These are phyloP conservation scores for Sporisorium exsertum DNA, from an alignment of 1,284 basidiomycete species.

Conservation along the genomic window DNA sequence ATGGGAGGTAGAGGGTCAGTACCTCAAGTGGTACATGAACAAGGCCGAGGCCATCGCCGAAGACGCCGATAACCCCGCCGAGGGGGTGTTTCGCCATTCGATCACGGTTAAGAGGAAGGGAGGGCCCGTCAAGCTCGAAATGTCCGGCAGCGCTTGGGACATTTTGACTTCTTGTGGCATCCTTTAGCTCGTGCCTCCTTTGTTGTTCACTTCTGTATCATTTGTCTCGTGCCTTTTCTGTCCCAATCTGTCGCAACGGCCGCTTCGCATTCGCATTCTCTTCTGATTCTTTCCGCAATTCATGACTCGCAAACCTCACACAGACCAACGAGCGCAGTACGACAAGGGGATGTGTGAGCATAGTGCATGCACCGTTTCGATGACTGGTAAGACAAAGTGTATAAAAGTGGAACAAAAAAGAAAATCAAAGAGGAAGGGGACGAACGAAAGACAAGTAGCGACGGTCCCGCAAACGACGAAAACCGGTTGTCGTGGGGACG, in stretches of 20 bases:
- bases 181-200: conserved; percentile 9
- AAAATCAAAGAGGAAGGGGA: conserved; percentile 1
- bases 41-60: conserved; percentile 40
- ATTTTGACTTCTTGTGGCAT: conserved; percentile 40
- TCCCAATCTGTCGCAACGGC: neutral
- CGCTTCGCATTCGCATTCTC: conserved; percentile 10
- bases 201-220: neutral
- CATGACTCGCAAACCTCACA: neutral
- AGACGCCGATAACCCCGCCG: conserved; percentile 20
- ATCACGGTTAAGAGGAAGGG: conserved; percentile 43
- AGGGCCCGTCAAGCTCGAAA: conserved; percentile 37
- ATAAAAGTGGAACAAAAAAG: neutral
- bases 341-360: conserved; percentile 1
- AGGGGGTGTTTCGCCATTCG: conserved; percentile 39
- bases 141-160: conserved; percentile 45
- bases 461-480: conserved; percentile 38
- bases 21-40: conserved; percentile 84
- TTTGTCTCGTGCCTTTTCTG: neutral
- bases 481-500: conserved; percentile 40
- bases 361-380: conserved; percentile 12
- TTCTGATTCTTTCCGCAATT: conserved; percentile 2
- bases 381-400: conserved; percentile 16
- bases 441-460: conserved; percentile 6
- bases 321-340: neutral
- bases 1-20: conserved; percentile 78